Evolutionary conservation across 2,329 filamentous ascomycete species (phyloP), one percentile per base, ranked within the genome.

Genomic region (Ceratocystiopsis minuta): DNA sequence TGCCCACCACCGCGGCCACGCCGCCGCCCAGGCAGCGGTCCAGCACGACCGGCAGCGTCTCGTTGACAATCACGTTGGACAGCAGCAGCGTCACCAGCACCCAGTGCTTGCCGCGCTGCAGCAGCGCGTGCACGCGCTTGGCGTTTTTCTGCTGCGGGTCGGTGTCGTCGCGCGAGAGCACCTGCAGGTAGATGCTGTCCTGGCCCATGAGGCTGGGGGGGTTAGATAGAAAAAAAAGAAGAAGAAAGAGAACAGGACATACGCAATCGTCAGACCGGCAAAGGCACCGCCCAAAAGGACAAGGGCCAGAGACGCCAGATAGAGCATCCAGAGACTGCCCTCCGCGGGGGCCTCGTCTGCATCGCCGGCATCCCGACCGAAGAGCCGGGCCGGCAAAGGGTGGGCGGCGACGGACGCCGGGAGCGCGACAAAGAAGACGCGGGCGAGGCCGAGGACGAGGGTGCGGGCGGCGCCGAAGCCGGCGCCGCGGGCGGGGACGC

Each of bases 21-120:
- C 90, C 90, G 50, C 90, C 90, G 28, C 90, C 90, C 16, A 98
- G 72, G 43, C 86, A 94, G 43, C 90, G 72, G 60, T 98, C 90
- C 40, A 98, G 72, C 12, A 98, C 84, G 47, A 98, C 94, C 24
- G 90, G 90, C 14, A 95, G 67, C 3, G 88, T 92, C 62, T 96
- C 90, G 59, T 98, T 96, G 50, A 92, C 93, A 53, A 98, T 92
- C 55, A 98, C 90, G 58, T 98, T 98, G 58, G 86, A 86, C 43
- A 98, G 67, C 9, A 98, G 71, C 20, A 98, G 65, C 3, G 90
- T 96, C 42, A 98, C 90, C 44, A 98, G 67, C 16, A 98, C 88
- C 90, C 90, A 98, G 60, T 98, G 90, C 59, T 98, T 98, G 53
- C 90, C 90, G 52, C 74, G 80, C 49, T 84, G 76, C 43, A 98